Conservation (phyloP, 495 filamentous ascomycete species). For the Penicilliopsis zonata region DNA sequence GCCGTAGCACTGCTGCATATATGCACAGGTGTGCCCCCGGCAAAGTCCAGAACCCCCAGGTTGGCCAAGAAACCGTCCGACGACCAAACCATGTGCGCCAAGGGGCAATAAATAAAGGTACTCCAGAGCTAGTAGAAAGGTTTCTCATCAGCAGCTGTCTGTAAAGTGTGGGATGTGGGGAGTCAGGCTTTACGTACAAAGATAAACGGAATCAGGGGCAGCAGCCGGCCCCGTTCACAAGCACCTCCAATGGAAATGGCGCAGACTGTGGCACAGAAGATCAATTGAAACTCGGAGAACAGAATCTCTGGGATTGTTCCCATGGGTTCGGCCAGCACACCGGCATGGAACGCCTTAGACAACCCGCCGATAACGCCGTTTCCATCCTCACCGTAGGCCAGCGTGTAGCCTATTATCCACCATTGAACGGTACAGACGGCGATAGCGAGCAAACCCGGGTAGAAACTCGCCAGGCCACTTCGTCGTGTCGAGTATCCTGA, state of each 20-base stretch:
- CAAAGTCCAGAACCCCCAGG: constrained; percentile 31
- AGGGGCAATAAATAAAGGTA: constrained; percentile 32
- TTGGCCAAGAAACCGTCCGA: constrained; percentile 22
- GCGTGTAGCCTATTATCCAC: constrained; percentile 31
- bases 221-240: constrained; percentile 36
- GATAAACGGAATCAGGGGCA: constrained; percentile 37
- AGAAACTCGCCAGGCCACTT: constrained; percentile 35
- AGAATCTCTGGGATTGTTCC: constrained; percentile 37
- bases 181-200: no score
- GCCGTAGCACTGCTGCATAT: constrained; percentile 34
- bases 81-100: constrained; percentile 35
- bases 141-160: no score
- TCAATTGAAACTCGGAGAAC: constrained; percentile 40
- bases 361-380: constrained; percentile 25
- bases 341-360: constrained; percentile 23
- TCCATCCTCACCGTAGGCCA: constrained; percentile 24
- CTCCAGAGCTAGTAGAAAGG: constrained; percentile 24
- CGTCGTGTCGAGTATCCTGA: constrained; percentile 32
- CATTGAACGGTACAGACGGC: constrained; percentile 33
- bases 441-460: constrained; percentile 30
- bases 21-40: constrained; percentile 35
- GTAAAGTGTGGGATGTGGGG: no score
- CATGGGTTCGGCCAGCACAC: constrained; percentile 26
- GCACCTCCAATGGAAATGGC: constrained; percentile 30
- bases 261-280: constrained; percentile 39